Percentiles rank a stretch among this genome's conserved stretches.
These are phyloP conservation scores for Mycena galopus DNA, from an alignment of 768 basidiomycete species.

Conservation along the genomic window DNA sequence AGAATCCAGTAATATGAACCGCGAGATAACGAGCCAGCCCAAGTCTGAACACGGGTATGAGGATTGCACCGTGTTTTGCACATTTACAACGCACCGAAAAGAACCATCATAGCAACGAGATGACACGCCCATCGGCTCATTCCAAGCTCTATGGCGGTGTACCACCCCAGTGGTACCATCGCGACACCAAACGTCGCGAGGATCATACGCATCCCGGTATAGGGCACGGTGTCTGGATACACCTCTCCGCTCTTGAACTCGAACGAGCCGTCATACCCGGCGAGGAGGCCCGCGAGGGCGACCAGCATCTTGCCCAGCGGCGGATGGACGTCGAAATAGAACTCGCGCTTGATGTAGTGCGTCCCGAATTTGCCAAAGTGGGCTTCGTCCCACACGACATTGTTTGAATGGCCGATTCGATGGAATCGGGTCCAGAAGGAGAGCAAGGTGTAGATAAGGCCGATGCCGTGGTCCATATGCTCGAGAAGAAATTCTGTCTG, in stretches of 20 bases:
- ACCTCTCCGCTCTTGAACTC: constrained; percentile 93
- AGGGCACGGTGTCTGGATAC: constrained; percentile 92
- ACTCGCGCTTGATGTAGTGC: constrained; percentile 97
- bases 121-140: constrained; percentile 93
- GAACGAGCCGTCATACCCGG: constrained; percentile 92
- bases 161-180: constrained; percentile 98
- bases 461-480: constrained; percentile 82
- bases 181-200: constrained; percentile 94
- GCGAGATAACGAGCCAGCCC: constrained; percentile 95
- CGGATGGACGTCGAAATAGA: constrained; percentile 99
- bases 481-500: constrained; percentile 83
- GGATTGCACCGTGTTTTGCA: neutral
- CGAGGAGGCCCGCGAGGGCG: constrained; percentile 89
- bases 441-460: constrained; percentile 90
- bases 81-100: constrained; percentile 73
- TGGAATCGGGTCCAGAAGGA: constrained; percentile 96
- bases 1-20: constrained; percentile 97
- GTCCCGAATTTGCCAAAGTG: constrained; percentile 99
- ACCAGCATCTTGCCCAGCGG: constrained; percentile 99
- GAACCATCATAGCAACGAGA: constrained; percentile 92
- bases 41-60: constrained; percentile 68
- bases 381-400: constrained; percentile 99
- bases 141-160: constrained; percentile 94
- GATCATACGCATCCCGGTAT: constrained; percentile 94
- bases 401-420: constrained; percentile 86